Evolutionary conservation across 306 rosid species (phyloP), one percentile per base, ranked within the genome.

Genomic region (Cucumis melo): DNA sequence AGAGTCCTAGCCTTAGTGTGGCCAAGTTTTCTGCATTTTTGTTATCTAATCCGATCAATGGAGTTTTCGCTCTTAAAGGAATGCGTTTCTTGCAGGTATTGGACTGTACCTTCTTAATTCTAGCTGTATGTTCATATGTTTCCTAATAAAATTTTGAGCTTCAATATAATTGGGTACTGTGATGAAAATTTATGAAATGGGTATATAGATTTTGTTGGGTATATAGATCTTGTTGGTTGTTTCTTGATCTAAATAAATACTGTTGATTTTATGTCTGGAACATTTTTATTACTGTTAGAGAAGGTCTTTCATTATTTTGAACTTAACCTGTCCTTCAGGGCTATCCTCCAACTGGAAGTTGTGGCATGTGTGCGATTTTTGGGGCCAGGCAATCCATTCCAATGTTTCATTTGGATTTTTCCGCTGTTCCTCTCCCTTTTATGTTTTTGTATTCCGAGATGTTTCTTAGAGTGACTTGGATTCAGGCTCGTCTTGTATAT

Each of bases 401-500:
- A 14, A 60, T 88, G 82, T 89, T 93, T 78, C 81, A 79, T 73
- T 81, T 93, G 51, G 91, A 91, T 81, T 91, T 88, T 81, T 86
- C 98, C 54, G 93, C 97, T 8, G 60, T 88, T 83, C 98, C 97
- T 77, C 68, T 39, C 19, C 86, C 82, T 81, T 93, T 88, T 72
- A 75, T 76, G 82, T n/a, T 39, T 76, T 78, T 89, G 86, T 89
- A 86, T 65, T 81, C 80, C 62, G 24, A 50, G 32, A 72, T 88
- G 79, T 61, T 77, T 74, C 78, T 82, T 17, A 87, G 84, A 82
- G 84, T 71, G 32, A 32, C 66, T 56, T 72, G 67, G 59, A 82
- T 59, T 78, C 82, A 85, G 39, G 24, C 42, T 74, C 54, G 59
- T 50, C 65, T 82, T 61, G 83, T 79, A 75, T 80, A 78, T 82